Percentiles rank a stretch among this genome's conserved stretches.
phyloP scores from a whole-genome alignment of 306 rosid species.

The Clitoria ternatea region DNA sequence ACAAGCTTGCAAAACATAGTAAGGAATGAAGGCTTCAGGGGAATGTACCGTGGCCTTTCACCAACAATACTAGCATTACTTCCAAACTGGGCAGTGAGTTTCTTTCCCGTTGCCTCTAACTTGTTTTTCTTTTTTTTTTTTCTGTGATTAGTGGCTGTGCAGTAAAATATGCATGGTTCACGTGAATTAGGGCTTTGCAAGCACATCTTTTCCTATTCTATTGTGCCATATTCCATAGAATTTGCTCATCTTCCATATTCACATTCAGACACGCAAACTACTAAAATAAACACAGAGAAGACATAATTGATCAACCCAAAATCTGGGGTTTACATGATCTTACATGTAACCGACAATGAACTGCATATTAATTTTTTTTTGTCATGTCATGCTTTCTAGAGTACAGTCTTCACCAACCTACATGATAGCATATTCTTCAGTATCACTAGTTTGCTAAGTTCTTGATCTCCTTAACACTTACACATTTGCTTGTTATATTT shows the following conservation, averaged over 20 bases:
- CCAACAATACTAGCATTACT: slow-evolving; percentile 92
- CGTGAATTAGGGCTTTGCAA: neutral
- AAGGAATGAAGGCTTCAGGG: slow-evolving; percentile 78
- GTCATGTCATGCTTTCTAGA: neutral
- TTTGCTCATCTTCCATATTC: slow-evolving; percentile 4
- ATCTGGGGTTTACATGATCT: slow-evolving; percentile 8
- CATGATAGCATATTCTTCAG: neutral
- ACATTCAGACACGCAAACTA: neutral
- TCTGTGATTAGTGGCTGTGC: neutral
- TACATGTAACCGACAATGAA: neutral
- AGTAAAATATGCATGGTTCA: slow-evolving; percentile 1
- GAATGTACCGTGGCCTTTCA: slow-evolving; percentile 94
- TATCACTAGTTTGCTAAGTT: neutral
- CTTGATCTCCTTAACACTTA: neutral
- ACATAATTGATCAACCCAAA: neutral
- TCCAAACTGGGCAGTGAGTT: slow-evolving; percentile 98
- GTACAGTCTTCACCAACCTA: slow-evolving; percentile 5
- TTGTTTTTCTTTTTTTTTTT: neutral
- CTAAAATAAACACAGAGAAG: neutral
- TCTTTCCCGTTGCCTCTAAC: slow-evolving; percentile 17
- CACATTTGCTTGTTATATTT: neutral
- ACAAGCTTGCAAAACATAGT: slow-evolving; percentile 65
- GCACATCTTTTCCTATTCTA: neutral
- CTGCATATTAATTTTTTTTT: neutral
- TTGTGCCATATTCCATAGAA: neutral